Conservation (phyloP, 805 yeast species). For the Ogataea pignaliae region DNA sequence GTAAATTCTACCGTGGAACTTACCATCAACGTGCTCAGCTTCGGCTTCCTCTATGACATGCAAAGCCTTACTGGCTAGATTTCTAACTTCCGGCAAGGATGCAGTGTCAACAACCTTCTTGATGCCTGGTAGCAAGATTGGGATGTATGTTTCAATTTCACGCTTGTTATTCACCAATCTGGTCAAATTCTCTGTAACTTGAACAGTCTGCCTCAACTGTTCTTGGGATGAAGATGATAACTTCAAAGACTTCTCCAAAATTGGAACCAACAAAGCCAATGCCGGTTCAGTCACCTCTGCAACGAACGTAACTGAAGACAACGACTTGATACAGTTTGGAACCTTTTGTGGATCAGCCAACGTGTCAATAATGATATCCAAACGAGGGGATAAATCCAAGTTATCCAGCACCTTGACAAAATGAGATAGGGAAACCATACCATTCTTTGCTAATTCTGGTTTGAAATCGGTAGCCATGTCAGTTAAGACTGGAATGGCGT, state of each 20-base stretch:
- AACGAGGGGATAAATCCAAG: constrained; percentile 84
- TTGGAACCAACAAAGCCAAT: constrained; percentile 84
- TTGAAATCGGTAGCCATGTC: constrained; percentile 93
- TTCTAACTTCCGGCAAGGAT: constrained; percentile 94
- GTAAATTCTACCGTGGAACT: constrained; percentile 71
- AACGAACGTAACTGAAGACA: constrained; percentile 92
- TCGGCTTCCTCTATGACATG: constrained; percentile 79
- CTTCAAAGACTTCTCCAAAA: constrained; percentile 81
- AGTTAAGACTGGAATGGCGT: constrained; percentile 77
- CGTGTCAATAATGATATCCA: constrained; percentile 79
- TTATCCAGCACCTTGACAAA: constrained; percentile 85
- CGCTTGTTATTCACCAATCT: constrained; percentile 90
- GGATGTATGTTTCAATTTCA: constrained; percentile 86
- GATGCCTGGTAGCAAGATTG: constrained; percentile 86
- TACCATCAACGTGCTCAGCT: constrained; percentile 59
- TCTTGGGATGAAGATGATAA: constrained; percentile 90
- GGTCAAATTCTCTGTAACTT: constrained; percentile 92
- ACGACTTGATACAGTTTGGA: constrained; percentile 80
- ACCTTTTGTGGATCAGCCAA: constrained; percentile 87
- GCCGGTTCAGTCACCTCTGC: constrained; percentile 99
- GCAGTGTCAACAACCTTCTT: constrained; percentile 85
- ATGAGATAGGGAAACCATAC: constrained; percentile 61
- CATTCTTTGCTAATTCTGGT: constrained; percentile 89
- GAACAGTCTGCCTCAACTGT: constrained; percentile 93
- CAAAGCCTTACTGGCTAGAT: constrained; percentile 82